Evolutionary conservation across 108 stramenopile species (phyloP).

Genomic region (Nitzschia sp.): DNA sequence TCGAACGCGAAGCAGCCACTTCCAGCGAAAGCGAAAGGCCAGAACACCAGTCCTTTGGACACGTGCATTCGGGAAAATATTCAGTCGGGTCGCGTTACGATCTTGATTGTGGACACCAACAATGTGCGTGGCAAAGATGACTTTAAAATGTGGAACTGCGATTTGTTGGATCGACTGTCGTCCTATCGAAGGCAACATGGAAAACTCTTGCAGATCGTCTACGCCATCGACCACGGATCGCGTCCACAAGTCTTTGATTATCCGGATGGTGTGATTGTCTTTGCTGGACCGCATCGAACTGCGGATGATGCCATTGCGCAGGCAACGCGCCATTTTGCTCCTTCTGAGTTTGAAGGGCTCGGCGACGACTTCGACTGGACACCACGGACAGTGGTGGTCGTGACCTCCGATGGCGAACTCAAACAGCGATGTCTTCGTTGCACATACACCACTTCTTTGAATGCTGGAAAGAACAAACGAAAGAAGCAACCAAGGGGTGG

Average conservation of each 20-base stretch:
- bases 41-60: slow-evolving; percentile 7
- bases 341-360: background rate
- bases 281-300: slow-evolving; percentile 33
- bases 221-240: slow-evolving; percentile 29
- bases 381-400: slow-evolving; percentile 8
- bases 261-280: slow-evolving; percentile 15
- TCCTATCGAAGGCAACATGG: background rate
- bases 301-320: slow-evolving; percentile 42
- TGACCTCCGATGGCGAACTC: slow-evolving; percentile 31
- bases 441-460: background rate
- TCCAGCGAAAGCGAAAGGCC: too few species aligned
- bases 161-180: slow-evolving; percentile 9
- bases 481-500: background rate
- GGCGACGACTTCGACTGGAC: background rate
- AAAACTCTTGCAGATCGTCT: slow-evolving; percentile 4
- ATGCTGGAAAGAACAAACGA: background rate
- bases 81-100: background rate
- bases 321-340: slow-evolving; percentile 3
- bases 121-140: slow-evolving; percentile 33
- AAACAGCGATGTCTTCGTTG: slow-evolving; percentile 16
- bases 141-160: slow-evolving; percentile 17
- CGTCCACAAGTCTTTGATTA: slow-evolving; percentile 10
- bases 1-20: too few species aligned
- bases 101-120: slow-evolving; percentile 33
- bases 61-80: slow-evolving; percentile 11